Percentiles rank a stretch among this genome's conserved stretches.
phyloP scores from a whole-genome alignment of 106 monocot species.

The Platanthera guangdongensis region DNA sequence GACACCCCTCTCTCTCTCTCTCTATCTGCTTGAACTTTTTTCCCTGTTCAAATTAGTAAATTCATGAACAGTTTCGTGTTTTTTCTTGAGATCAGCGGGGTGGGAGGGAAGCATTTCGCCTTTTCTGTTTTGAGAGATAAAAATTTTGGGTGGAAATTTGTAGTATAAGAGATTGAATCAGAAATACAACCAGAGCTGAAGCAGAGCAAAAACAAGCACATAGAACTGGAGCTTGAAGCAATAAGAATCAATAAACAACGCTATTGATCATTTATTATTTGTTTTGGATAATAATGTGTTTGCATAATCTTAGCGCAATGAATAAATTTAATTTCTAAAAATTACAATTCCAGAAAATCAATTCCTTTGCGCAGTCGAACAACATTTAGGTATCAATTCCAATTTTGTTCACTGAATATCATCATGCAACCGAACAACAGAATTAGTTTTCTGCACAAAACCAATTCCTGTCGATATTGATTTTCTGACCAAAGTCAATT shows the following conservation, averaged over 20 bases:
- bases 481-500: too few relatives aligned
- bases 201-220: not conserved
- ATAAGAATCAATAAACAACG: not conserved
- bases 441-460: too few relatives aligned
- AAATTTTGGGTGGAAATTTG: not conserved
- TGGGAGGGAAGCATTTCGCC: not conserved
- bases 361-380: too few relatives aligned
- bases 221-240: not conserved
- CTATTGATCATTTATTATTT: not conserved
- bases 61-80: not conserved
- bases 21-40: not conserved
- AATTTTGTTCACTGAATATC: too few relatives aligned
- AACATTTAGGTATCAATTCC: too few relatives aligned
- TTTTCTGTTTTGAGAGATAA: too few relatives aligned
- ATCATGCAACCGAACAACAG: too few relatives aligned
- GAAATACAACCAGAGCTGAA: not conserved
- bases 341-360: too few relatives aligned
- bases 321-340: too few relatives aligned
- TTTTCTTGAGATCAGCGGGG: not conserved
- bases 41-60: not conserved
- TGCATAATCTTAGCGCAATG: too few relatives aligned
- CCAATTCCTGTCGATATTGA: too few relatives aligned
- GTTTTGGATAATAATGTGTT: too few relatives aligned
- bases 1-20: not conserved
- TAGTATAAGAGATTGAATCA: not conserved